These are phyloP conservation scores for Hygrophoropsis aurantiaca DNA, from an alignment of 768 basidiomycete genomes.

Conservation along the genomic window DNA sequence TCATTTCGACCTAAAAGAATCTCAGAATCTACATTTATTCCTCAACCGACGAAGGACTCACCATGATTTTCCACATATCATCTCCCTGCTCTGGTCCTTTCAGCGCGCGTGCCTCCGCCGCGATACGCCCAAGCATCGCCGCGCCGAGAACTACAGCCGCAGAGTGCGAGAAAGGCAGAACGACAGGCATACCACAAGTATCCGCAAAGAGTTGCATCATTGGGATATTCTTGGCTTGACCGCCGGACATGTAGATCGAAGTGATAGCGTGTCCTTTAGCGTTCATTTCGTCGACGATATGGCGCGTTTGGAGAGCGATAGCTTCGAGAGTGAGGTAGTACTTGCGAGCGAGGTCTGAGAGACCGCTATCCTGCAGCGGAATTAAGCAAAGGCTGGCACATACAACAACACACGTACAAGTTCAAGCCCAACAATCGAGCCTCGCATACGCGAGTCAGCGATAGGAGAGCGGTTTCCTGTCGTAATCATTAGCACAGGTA, in stretches of 20 bases:
- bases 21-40: constrained; percentile 1
- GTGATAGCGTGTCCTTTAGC: constrained; percentile 78
- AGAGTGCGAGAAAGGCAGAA: constrained; percentile 73
- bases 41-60: constrained; percentile 25
- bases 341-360: constrained; percentile 83
- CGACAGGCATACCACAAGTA: constrained; percentile 76
- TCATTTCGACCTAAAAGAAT: constrained; percentile 79
- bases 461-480: constrained; percentile 94
- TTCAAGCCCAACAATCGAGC: constrained; percentile 84
- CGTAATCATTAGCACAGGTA: constrained; percentile 1
- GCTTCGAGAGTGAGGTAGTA: constrained; percentile 91
- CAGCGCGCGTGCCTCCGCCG: constrained; percentile 54
- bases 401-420: constrained; percentile 45
- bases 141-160: constrained; percentile 90
- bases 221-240: constrained; percentile 85
- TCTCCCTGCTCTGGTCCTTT: constrained; percentile 53
- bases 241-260: constrained; percentile 89
- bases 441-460: constrained; percentile 93
- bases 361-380: constrained; percentile 54
- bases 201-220: constrained; percentile 92
- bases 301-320: constrained; percentile 91
- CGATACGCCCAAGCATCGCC: constrained; percentile 91
- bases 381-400: not conserved
- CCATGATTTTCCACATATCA: constrained; percentile 92
- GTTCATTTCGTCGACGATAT: constrained; percentile 92